Evolutionary conservation across 106 monocot species (phyloP), one percentile per base, ranked within the genome.

Genomic region (Allium cepa): DNA sequence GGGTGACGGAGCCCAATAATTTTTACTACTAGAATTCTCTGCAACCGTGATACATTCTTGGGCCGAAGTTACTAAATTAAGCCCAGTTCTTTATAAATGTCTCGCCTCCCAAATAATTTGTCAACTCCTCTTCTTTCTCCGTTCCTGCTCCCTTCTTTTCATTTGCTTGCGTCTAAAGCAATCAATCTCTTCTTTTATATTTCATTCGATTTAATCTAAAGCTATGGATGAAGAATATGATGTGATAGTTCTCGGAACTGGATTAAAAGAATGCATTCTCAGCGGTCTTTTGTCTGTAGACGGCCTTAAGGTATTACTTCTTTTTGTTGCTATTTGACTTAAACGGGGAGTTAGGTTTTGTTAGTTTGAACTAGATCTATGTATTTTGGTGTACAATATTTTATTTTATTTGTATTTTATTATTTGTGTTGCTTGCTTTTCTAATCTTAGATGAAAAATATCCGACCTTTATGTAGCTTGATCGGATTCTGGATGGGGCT

Each of bases 151-250:
- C 16, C 8, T 17, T 59, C 22, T 59, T 17, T 59, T 26, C 18
- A 17, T 15, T 17, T 9, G 48, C 47, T 66, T 48, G 16, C 48
- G 10, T 51, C 50, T 18, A 46, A 10, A 48, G 11, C 12, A 13
- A 50, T 16, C n/a, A 7, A 16, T 47, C 59, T 60, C 58, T 52
- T 50, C 0, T 17, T 68, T 49, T 8, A 50, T 67, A 46, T 11
- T 9, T 27, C 27, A 46, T 17, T 71, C 74, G 36, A 36, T 36
- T 36, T 4, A 1, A 36, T 36, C 36, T 22, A 22, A 22, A 36
- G 69, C 72, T 64, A 94, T 94, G 94, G 94, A 94, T 79, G 87
- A 94, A 70, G 87, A 90, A 66, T 94, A 94, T 64, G 90, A 94
- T 56, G 94, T 90, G 56, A 85, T 94, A 46, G 94, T 94, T 11